Percentiles rank a stretch among this genome's conserved stretches.
Evolutionary conservation across 2,329 filamentous ascomycete genomes (phyloP).

Genomic region (Trichoderma atroviride): DNA sequence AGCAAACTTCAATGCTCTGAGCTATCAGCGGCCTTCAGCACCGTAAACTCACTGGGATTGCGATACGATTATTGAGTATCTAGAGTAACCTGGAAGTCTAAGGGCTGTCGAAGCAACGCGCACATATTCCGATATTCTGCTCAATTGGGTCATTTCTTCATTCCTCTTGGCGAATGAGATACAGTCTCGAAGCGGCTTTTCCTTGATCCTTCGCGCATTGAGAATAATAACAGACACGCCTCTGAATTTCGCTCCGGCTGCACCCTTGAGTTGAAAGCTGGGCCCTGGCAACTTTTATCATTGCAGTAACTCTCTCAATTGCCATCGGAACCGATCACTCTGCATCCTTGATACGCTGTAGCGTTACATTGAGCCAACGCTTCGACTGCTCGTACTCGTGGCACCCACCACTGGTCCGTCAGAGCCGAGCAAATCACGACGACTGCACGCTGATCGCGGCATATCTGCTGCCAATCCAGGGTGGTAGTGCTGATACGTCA

Average conservation of each 20-base stretch:
- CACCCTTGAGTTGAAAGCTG: neutral
- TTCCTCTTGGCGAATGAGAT: neutral
- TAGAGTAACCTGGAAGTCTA: neutral
- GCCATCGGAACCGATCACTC: neutral
- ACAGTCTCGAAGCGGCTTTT: neutral
- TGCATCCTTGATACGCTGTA: neutral
- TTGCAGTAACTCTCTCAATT: neutral
- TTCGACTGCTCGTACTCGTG: neutral
- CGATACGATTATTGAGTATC: neutral
- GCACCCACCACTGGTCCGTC: neutral
- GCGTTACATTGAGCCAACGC: neutral
- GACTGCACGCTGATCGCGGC: conserved; percentile 4
- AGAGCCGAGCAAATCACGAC: neutral
- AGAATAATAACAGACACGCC: neutral
- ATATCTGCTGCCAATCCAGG: neutral
- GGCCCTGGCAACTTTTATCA: neutral
- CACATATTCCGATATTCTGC: neutral
- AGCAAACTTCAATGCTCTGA: conserved; percentile 13
- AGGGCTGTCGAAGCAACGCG: neutral
- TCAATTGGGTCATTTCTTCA: neutral
- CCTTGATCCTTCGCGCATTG: neutral
- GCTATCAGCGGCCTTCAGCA: conserved; percentile 7
- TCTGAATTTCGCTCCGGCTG: neutral
- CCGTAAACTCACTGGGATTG: conserved; percentile 3
- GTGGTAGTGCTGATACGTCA: neutral